phyloP scores from a whole-genome alignment of 129 eudicot genomes.

The sunflower (Helianthus annuus) region DNA sequence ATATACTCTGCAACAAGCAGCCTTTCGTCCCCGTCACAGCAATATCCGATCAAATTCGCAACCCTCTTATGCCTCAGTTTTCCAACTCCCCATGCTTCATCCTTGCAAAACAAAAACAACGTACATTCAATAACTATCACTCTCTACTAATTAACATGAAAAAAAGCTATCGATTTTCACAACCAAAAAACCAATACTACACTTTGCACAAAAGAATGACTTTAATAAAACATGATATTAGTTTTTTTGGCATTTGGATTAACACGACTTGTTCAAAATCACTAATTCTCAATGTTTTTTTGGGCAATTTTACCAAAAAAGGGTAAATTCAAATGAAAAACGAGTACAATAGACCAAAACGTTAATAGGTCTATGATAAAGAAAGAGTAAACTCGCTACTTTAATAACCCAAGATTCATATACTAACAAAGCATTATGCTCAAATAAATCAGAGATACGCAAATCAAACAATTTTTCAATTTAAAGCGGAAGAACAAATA shows the following conservation, averaged over 20 bases:
- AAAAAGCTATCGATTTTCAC: background rate
- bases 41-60: constrained; percentile 81
- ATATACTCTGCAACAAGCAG: constrained; percentile 88
- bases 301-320: background rate
- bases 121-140: background rate
- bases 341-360: background rate
- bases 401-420: background rate
- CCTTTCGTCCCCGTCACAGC: constrained; percentile 94
- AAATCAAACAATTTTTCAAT: background rate
- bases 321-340: background rate
- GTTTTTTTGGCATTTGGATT: background rate
- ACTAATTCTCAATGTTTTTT: background rate
- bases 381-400: background rate
- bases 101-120: constrained; percentile 40
- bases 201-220: background rate
- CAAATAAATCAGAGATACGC: background rate
- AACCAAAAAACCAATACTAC: background rate
- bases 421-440: background rate
- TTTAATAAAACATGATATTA: background rate
- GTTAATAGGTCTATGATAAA: background rate
- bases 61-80: constrained; percentile 77
- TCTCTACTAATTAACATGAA: background rate
- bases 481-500: background rate
- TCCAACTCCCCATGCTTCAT: constrained; percentile 93
- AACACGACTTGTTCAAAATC: background rate